Base-by-base conservation (phyloP, 2,329 filamentous ascomycete genomes). In the Cryphonectria radicalis region DNA sequence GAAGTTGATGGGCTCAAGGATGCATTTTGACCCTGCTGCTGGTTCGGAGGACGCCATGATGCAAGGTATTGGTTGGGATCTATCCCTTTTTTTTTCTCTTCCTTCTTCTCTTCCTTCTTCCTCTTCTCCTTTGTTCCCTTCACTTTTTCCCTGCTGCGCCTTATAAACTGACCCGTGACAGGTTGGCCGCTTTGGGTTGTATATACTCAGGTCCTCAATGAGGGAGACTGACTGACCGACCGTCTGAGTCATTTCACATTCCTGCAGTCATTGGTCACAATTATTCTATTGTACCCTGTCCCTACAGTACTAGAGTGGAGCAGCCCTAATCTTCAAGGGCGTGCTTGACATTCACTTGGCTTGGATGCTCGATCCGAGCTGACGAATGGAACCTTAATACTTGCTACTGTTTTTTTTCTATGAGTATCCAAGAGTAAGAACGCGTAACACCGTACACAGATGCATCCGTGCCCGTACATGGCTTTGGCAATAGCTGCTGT, bases 1-100 rank as follows among this genome's bases (percentile, higher is more conserved):
- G n/a, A 74, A 69, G 59, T 73, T 22, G 19, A 71, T 60, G 4
- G 69, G 63, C 69, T 73, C 73, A 19, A 74, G 62, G 62, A 43
- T 40, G 46, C 71, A 73, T 28, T 69, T 70, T 22, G 68, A 63
- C 17, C 32, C 43, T 37, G 43, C 43, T 19, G 42, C 22, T 25
- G 62, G n/a, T n/a, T 32, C 55, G 25, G 55, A 59, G 14, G 55
- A 59, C 25, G 55, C 55, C 55, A 59, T 25, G 22, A 3, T 35
- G 59, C 19, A 22, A 37, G 59, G 22, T 5, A 10, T 28, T 4
- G 13, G 6, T 57, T 57, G n/a, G 25, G 14, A 3, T 28, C 6
- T 32, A 19, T 19, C 5, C 7, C 14, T 17, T 19, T 43, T 43
- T 8, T 11, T 3, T 50, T 22, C 3, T 22, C 22, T n/a, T 11